Evolutionary conservation across 2,329 filamentous ascomycete genomes (phyloP), one percentile per base, ranked within the genome.

Genomic region (Proliferodiscus dingleyae): DNA sequence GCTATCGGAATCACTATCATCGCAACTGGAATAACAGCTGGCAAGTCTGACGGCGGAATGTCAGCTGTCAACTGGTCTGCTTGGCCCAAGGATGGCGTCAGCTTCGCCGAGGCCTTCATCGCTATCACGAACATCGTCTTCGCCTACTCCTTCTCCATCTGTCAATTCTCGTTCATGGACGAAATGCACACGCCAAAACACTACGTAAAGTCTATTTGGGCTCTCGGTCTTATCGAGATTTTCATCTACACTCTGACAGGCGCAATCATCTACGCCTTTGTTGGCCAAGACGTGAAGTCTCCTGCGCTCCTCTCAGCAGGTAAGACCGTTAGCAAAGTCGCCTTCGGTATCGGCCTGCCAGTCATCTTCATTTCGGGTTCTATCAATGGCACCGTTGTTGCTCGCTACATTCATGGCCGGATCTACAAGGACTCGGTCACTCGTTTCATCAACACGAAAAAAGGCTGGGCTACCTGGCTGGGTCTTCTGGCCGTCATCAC

Each of bases 361-460:
- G 81, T 77, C 2, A 83, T 83, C 51, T 66, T 83, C 45, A 74
- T 83, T 41, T 75, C 79, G 0, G 80, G 79, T 32, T 76, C 81
- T 5, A 77, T 83, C 50, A 76, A 80, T 56, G 75, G 72, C 11
- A 72, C 75, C 29, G 73, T 83, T 15, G 75, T 74, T 3, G 51
- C 47, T 8, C 51, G 53, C 13, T 59, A 58, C 23, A 54, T 60
- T n/a, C 55, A 61, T 37, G 53, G 52, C 8, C 56, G 56, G 15
- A 45, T 59, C 10, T 60, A 56, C 52, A 56, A 56, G 40, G 24
- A 53, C 39, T 50, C 49, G n/a, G 48, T 52, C 13, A 43, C 32
- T 9, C 47, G 54, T 8, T 58, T 52, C 40, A 47, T 58, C 45
- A 55, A 55, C 43, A 59, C 55, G 10, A 52, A 41, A 28, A 47